Conservation (phyloP, 2,329 filamentous ascomycete species). For the Venturia pyrina region DNA sequence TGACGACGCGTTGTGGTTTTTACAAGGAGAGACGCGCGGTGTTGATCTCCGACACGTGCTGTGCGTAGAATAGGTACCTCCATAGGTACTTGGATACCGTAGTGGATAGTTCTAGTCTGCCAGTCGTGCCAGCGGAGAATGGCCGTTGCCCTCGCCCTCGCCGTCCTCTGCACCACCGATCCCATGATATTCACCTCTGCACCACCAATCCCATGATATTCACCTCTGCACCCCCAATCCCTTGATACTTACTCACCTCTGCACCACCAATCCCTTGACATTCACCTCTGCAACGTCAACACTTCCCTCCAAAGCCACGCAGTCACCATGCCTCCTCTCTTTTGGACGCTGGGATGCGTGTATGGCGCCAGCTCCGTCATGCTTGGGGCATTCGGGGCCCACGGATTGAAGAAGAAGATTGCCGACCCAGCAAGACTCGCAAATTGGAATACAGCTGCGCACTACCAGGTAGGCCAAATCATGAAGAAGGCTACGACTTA, state of each 20-base stretch:
- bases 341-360: constrained; percentile 53
- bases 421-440: constrained; percentile 48
- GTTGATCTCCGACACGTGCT: not conserved
- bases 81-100: too few species aligned
- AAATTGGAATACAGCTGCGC: constrained; percentile 55
- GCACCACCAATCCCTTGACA: too few species aligned
- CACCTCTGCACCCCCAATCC: too few species aligned
- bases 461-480: constrained; percentile 47
- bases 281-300: not conserved
- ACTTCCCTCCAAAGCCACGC: not conserved
- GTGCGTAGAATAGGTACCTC: too few species aligned
- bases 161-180: too few species aligned
- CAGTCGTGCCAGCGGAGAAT: too few species aligned
- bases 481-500: not conserved
- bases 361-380: constrained; percentile 52
- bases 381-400: constrained; percentile 57
- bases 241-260: too few species aligned
- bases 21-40: not conserved
- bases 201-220: too few species aligned
- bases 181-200: too few species aligned
- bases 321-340: constrained; percentile 18
- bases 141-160: too few species aligned
- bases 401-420: constrained; percentile 54
- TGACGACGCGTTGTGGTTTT: not conserved
- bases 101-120: too few species aligned